Percentiles rank a stretch among this genome's conserved stretches.
Conservation (phyloP, 2,329 filamentous ascomycete species). For the Dactylellina parvicollis region DNA sequence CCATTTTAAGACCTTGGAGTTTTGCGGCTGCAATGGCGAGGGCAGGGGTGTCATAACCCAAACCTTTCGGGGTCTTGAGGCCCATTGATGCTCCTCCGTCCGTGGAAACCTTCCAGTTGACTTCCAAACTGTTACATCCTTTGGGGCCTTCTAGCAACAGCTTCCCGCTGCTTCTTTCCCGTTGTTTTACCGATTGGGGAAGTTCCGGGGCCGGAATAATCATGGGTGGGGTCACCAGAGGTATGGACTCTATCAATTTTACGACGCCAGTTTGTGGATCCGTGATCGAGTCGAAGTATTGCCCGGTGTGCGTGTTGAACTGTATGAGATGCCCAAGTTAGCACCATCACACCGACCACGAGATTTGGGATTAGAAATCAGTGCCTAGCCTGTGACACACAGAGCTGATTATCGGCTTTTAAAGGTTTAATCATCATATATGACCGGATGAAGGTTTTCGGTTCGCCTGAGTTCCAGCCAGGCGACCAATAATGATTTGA, state of each 20-base stretch:
- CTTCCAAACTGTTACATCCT: too few relatives aligned
- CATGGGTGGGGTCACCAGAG: neutral
- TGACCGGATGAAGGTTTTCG: too few relatives aligned
- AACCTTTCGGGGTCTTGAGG: neutral
- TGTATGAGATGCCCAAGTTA: neutral
- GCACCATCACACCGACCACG: too few relatives aligned
- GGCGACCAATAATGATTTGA: neutral
- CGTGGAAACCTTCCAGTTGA: too few relatives aligned
- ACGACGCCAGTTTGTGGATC: neutral
- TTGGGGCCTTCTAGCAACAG: neutral
- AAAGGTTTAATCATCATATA: too few relatives aligned
- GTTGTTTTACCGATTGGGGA: neutral
- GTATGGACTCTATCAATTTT: neutral
- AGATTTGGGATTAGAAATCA: too few relatives aligned
- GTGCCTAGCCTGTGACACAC: too few relatives aligned
- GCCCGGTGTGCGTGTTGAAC: conserved; percentile 12
- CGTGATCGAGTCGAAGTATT: neutral
- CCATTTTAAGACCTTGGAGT: neutral
- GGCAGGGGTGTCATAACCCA: conserved; percentile 12
- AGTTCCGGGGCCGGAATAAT: neutral
- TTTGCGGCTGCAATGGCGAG: conserved; percentile 14
- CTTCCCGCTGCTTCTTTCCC: neutral
- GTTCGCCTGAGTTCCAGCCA: conserved; percentile 5
- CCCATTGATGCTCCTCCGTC: neutral
- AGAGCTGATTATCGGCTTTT: too few relatives aligned